Percentiles rank a stretch among this genome's conserved stretches.
phyloP scores from a whole-genome alignment of 1,284 basidiomycete species.

The Sporisorium iseilematis-ciliati region DNA sequence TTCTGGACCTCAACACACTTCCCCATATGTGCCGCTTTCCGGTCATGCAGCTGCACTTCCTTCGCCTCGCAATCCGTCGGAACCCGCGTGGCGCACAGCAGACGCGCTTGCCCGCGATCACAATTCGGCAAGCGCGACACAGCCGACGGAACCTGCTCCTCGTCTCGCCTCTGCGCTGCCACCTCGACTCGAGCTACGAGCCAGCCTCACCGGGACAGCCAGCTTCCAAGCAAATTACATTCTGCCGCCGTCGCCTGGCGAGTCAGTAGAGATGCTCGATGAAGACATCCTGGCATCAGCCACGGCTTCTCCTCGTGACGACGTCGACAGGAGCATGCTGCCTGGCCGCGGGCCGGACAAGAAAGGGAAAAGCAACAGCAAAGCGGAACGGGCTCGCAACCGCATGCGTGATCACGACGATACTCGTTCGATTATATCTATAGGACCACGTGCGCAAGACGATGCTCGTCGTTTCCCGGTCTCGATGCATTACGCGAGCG shows the following conservation, averaged over 20 bases:
- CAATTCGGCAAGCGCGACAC: not conserved
- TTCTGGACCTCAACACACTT: not conserved
- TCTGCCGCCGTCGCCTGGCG: conserved; percentile 20
- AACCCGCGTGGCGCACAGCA: not conserved
- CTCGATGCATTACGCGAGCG: conserved; percentile 62
- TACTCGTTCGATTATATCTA: conserved; percentile 39
- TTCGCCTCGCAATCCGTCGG: not conserved
- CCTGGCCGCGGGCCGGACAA: not conserved
- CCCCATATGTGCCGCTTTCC: conserved; percentile 1
- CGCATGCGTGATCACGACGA: conserved; percentile 19
- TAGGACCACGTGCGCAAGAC: conserved; percentile 39
- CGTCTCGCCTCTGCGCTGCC: conserved; percentile 13
- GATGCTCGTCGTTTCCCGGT: conserved; percentile 59
- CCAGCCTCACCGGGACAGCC: not conserved
- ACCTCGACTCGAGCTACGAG: conserved; percentile 27
- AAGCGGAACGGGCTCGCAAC: not conserved
- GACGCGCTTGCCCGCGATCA: not conserved
- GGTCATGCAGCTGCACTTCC: not conserved
- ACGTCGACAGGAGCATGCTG: not conserved
- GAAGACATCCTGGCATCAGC: conserved; percentile 1
- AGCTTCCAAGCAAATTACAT: conserved; percentile 6
- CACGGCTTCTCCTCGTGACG: not conserved
- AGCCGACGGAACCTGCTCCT: not conserved
- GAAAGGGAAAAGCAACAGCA: not conserved
- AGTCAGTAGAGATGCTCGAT: conserved; percentile 30